phyloP scores from a whole-genome alignment of 2,329 filamentous ascomycete genomes.

The Colletotrichum godetiae region DNA sequence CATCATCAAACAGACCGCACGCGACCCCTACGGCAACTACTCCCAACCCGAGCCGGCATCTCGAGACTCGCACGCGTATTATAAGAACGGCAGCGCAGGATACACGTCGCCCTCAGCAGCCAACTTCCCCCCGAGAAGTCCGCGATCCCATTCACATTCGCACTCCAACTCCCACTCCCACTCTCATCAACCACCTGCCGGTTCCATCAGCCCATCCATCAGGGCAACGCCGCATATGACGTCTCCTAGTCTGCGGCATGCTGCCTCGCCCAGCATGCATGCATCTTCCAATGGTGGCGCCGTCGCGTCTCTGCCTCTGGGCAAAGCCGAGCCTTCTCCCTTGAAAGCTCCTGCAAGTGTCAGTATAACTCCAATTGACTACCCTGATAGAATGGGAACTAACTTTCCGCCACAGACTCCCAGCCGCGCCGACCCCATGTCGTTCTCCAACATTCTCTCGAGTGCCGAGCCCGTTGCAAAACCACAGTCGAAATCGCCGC shows the following conservation, averaged over 20 bases:
- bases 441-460: slow-evolving; percentile 93
- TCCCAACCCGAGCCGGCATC: slow-evolving; percentile 49
- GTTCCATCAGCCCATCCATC: slow-evolving; percentile 56
- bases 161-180: slow-evolving; percentile 47
- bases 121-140: slow-evolving; percentile 61
- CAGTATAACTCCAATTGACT: slow-evolving; percentile 37
- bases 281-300: slow-evolving; percentile 54
- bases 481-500: slow-evolving; percentile 49
- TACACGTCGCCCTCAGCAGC: slow-evolving; percentile 61
- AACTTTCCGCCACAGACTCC: slow-evolving; percentile 64
- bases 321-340: slow-evolving; percentile 54
- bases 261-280: slow-evolving; percentile 49
- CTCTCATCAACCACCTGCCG: slow-evolving; percentile 52
- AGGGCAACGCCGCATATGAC: slow-evolving; percentile 52
- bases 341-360: slow-evolving; percentile 52
- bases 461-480: slow-evolving; percentile 75
- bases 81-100: slow-evolving; percentile 55
- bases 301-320: slow-evolving; percentile 45
- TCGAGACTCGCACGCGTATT: slow-evolving; percentile 52
- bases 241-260: slow-evolving; percentile 61
- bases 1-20: slow-evolving; percentile 51
- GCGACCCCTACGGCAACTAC: slow-evolving; percentile 61
- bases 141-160: slow-evolving; percentile 54
- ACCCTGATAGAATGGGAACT: background rate
- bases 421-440: slow-evolving; percentile 89